phyloP scores from a whole-genome alignment of 257 asterid species.

The Nicotiana tabacum region DNA sequence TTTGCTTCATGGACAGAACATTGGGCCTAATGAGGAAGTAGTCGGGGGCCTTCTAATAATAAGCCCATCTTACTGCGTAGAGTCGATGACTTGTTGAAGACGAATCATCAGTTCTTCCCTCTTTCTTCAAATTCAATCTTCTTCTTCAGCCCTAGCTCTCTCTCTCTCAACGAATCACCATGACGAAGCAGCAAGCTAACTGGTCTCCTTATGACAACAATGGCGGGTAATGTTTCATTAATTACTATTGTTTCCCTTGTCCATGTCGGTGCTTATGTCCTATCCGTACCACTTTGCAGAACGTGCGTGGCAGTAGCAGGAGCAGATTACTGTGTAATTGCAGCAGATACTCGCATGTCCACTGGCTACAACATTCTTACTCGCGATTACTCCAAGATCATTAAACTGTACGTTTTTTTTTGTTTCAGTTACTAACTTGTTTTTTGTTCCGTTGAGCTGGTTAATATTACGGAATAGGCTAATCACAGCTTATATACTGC shows the following conservation, averaged over 20 bases:
- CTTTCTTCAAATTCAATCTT: not conserved
- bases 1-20: too few species aligned
- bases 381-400: constrained; percentile 91
- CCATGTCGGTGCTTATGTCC: not conserved
- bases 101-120: too few species aligned
- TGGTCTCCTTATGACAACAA: constrained; percentile 98
- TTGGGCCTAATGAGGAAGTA: not conserved
- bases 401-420: constrained; percentile 47
- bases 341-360: constrained; percentile 92
- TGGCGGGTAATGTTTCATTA: constrained; percentile 58
- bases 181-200: constrained; percentile 79
- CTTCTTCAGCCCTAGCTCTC: not conserved
- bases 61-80: not conserved
- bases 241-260: not conserved
- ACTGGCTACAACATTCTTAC: constrained; percentile 69
- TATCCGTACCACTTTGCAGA: constrained; percentile 30
- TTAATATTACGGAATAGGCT: not conserved
- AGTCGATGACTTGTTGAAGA: not conserved
- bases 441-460: not conserved
- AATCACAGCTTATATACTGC: not conserved
- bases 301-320: constrained; percentile 94
- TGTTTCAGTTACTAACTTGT: not conserved
- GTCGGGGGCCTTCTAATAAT: not conserved
- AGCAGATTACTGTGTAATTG: constrained; percentile 90
- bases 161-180: constrained; percentile 20